Percentiles rank a stretch among this genome's conserved stretches.
phyloP scores from a whole-genome alignment of 495 filamentous ascomycete species.

The Aspergillus olivimuriae region DNA sequence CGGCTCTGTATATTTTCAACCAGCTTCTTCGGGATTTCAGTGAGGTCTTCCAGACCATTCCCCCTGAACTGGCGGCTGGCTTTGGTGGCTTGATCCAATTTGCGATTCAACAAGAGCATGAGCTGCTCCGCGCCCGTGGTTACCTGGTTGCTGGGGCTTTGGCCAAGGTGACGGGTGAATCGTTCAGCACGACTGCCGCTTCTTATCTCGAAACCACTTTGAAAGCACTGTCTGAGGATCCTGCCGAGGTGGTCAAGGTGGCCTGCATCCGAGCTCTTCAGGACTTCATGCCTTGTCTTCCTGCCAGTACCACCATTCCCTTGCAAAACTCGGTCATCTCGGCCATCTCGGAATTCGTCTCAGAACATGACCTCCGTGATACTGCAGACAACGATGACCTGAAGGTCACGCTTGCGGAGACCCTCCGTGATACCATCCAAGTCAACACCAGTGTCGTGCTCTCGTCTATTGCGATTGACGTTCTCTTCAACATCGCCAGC shows the following conservation, averaged over 20 bases:
- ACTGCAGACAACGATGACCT: constrained; percentile 83
- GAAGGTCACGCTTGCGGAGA: constrained; percentile 83
- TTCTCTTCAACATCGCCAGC: constrained; percentile 83
- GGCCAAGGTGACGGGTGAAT: constrained; percentile 48
- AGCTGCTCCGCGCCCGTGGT: constrained; percentile 75
- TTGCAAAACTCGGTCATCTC: constrained; percentile 69
- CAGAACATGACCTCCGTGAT: constrained; percentile 71
- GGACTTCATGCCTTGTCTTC: constrained; percentile 62
- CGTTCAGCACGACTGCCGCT: constrained; percentile 45
- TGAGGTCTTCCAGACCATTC: constrained; percentile 62
- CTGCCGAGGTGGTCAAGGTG: constrained; percentile 83
- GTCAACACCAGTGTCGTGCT: constrained; percentile 68
- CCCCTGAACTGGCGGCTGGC: constrained; percentile 57
- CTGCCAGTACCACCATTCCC: constrained; percentile 43
- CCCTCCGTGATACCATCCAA: constrained; percentile 74
- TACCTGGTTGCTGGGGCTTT: constrained; percentile 77
- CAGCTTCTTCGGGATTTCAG: constrained; percentile 72
- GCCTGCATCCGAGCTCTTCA: constrained; percentile 85
- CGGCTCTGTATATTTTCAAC: constrained; percentile 76
- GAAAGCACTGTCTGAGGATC: constrained; percentile 64
- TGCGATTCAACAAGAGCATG: constrained; percentile 60
- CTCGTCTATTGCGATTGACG: constrained; percentile 64
- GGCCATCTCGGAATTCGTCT: constrained; percentile 71
- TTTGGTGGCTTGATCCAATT: constrained; percentile 75
- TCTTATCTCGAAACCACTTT: constrained; percentile 71